Base-by-base conservation (phyloP, 129 eudicot genomes). In the Chrysanthemum seticuspe region DNA sequence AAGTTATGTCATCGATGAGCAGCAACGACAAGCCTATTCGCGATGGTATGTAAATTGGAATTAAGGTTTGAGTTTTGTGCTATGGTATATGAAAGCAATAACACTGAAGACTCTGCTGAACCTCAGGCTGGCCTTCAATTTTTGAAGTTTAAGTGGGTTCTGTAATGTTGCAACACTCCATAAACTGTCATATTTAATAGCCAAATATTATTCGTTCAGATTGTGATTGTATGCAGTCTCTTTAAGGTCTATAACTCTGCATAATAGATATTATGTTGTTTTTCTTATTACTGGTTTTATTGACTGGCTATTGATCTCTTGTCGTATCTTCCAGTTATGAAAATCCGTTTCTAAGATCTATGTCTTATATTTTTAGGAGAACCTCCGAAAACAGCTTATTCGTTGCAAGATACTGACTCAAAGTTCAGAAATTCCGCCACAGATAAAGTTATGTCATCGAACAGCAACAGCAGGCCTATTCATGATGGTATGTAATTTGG, bases 11-110 rank as follows among this genome's bases (percentile, higher is more conserved):
- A 25, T 72, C 31, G 74, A 52, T 65, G 60, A 58, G 48, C 56
- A 57, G 71, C 45, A 68, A 78, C 62, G 69, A 71, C 69, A 84
- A 80, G 81, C 88, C 92, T 74, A 54, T 78, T 52, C 96, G 90
- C 76, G 79, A 84, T 79, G 89, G 97, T 90, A 85, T 61, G 87
- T 65, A 63, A 13, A 2, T 1, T 52, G 58, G n/a, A 53, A 53
- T 53, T 53, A 53, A 36, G 45, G 45, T 36, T 36, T 5, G 45
- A 36, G 47, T 40, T 40, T 40, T 6, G 47, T 40, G 10, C 47
- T 40, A 40, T 40, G 6, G 47, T 8, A 40, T 40, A 40, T 40
- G 10, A 40, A 40, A 40, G 47, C 47, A 40, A 40, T 40, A 6
- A 40, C 47, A 40, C 47, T 40, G 47, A 40, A 40, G 10, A 40